Base-by-base conservation (phyloP, 139 green algal species). In the Chlamydomonas sp. region DNA sequence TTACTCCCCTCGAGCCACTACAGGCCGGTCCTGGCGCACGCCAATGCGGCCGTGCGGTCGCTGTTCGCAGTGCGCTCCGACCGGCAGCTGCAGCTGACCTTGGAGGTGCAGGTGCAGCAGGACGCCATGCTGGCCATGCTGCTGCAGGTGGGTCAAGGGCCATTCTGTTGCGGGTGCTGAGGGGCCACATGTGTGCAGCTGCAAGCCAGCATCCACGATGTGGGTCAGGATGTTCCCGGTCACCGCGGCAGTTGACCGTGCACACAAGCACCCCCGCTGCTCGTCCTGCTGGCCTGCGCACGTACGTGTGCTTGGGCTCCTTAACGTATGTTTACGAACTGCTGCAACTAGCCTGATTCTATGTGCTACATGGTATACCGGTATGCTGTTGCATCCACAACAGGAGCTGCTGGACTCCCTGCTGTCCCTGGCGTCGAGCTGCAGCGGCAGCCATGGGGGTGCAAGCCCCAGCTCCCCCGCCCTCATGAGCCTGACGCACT, bases 51-150 rank as follows among this genome's bases (percentile, higher is more conserved):
- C 2, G 83, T 73, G 5, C 72, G 83, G 3, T 8, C 73, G 71
- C 83, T 87, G n/a, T 87, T 87, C 17, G 62, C 74, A 66, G 73
- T 75, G 9, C 83, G 83, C 5, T 74, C 73, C 17, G 83, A 87
- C 63, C 72, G 83, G 62, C 83, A 87, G 83, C 62, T 87, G 72
- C 83, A 87, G 83, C 67, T 72, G 69, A 73, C 80, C n/a, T 73
- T 87, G 83, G 83, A 87, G 83, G 83, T 59, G 58, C 72, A 80
- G 73, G 73, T 87, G 62, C 72, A 81, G 83, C 83, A 87, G 83
- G 83, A 87, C 74, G 83, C 83, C 62, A 87, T 80, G 83, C 83
- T 87, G 73, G 72, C 59, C 63, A 87, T 87, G 73, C 74, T 87
- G 62, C 73, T 87, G 61, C 83, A 87, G 83, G 83, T 87, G 66